A percentile compares a stretch with the other conserved stretches of the same genome.
phyloP scores from a whole-genome alignment of 805 yeast genomes.

The Spathaspora boniae region DNA sequence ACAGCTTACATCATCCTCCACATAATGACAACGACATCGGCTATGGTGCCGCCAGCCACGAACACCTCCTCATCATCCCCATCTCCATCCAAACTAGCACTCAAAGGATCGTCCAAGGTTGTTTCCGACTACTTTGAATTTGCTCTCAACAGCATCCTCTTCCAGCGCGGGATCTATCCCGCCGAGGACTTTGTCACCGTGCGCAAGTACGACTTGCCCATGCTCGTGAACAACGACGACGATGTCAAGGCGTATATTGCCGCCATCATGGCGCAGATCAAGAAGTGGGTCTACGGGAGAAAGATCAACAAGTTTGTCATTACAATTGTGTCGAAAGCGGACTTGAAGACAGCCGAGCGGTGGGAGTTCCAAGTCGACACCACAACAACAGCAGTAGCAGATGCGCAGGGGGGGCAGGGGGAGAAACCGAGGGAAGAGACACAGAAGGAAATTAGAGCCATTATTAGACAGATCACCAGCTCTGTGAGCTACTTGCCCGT shows the following conservation, averaged over 20 bases:
- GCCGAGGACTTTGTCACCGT: conserved; percentile 78
- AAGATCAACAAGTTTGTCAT: conserved; percentile 66
- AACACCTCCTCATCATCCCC: not conserved
- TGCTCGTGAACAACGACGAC: conserved; percentile 69
- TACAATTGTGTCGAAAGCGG: conserved; percentile 65
- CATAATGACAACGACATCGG: not conserved
- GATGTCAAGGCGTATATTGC: conserved; percentile 70
- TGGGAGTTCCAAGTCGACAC: conserved; percentile 80
- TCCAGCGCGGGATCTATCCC: conserved; percentile 88
- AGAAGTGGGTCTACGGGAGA: conserved; percentile 69
- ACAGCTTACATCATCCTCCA: not conserved
- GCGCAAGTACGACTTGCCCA: conserved; percentile 72
- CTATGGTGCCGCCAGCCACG: not conserved
- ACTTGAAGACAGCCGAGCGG: conserved; percentile 68
- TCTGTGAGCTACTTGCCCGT: conserved; percentile 83
- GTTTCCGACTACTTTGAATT: conserved; percentile 85
- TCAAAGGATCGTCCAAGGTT: conserved; percentile 74
- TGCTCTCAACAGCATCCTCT: conserved; percentile 75
- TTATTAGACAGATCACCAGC: conserved; percentile 85
- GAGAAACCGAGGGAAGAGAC: conserved; percentile 44
- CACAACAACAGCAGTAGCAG: no score
- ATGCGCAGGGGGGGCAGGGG: conserved; percentile 8
- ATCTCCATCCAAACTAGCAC: conserved; percentile 43
- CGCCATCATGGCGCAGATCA: conserved; percentile 63
- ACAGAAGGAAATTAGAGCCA: conserved; percentile 76